A percentile compares a stretch with the other conserved stretches of the same genome.
Conservation (phyloP, 441 rosid species). For the Sinapis alba region DNA sequence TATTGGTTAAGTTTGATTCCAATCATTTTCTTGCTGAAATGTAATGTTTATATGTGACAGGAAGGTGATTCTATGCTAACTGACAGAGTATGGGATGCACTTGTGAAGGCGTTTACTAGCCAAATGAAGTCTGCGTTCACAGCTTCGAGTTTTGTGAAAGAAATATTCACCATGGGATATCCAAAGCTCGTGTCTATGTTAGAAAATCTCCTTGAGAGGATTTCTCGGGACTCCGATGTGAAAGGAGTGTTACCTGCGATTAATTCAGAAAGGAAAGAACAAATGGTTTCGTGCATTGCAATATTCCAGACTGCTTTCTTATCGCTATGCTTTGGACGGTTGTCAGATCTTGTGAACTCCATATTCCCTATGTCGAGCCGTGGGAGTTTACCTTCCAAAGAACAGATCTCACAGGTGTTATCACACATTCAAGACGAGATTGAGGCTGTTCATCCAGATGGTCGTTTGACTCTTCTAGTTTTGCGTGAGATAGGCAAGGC, state of each 20-base stretch:
- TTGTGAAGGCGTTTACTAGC: conserved; percentile 84
- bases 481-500: conserved; percentile 87
- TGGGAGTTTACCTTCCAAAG: conserved; percentile 92
- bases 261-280: conserved; percentile 70
- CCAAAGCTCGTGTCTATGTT: conserved; percentile 88
- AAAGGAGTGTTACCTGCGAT: conserved; percentile 92
- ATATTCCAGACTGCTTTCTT: conserved; percentile 92
- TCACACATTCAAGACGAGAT: conserved; percentile 90
- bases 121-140: conserved; percentile 97
- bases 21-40: conserved; percentile 31
- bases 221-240: conserved; percentile 77
- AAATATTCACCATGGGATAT: conserved; percentile 86
- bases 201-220: conserved; percentile 87
- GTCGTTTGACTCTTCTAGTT: conserved; percentile 87
- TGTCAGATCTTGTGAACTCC: conserved; percentile 87
- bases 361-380: conserved; percentile 91
- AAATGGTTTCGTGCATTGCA: conserved; percentile 79
- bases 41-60: conserved; percentile 45
- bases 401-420: conserved; percentile 76
- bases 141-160: conserved; percentile 97
- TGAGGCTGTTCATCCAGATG: conserved; percentile 92
- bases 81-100: conserved; percentile 95
- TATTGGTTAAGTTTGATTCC: conserved; percentile 1
- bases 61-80: conserved; percentile 86
- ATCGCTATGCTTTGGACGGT: conserved; percentile 72